Conservation (phyloP, 306 rosid genomes). For the Malus orientalis region DNA sequence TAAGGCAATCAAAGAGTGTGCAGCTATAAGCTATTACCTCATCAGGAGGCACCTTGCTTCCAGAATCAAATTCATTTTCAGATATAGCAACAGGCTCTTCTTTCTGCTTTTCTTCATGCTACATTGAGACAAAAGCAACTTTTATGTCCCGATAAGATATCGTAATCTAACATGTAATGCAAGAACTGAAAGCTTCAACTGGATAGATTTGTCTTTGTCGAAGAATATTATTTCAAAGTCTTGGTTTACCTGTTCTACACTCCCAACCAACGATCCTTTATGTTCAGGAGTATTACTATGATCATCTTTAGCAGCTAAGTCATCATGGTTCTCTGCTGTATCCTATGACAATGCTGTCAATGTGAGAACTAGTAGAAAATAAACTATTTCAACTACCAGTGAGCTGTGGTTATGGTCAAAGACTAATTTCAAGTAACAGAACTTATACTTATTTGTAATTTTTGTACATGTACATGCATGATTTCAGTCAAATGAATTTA, state of each 20-base stretch:
- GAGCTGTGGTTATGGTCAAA: not conserved
- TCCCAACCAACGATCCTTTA: slow-evolving; percentile 27
- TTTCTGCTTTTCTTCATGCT: slow-evolving; percentile 40
- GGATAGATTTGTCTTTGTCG: not conserved
- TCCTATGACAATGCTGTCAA: slow-evolving; percentile 42
- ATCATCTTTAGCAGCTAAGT: slow-evolving; percentile 34
- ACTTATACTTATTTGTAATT: not conserved
- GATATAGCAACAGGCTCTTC: slow-evolving; percentile 39
- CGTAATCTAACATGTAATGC: not conserved
- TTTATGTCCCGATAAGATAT: not conserved
- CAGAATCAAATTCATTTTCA: slow-evolving; percentile 33
- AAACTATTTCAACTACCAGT: not conserved
- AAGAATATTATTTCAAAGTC: not conserved
- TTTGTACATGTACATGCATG: not conserved
- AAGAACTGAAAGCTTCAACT: slow-evolving; percentile 10
- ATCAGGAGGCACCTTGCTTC: slow-evolving; percentile 38
- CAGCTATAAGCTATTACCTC: slow-evolving; percentile 21
- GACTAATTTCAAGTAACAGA: not conserved
- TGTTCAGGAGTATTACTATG: slow-evolving; percentile 22
- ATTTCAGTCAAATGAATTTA: slow-evolving; percentile 6
- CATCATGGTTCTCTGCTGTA: slow-evolving; percentile 20
- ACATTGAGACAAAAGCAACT: slow-evolving; percentile 8
- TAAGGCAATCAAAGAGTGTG: slow-evolving; percentile 20
- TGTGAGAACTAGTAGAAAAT: slow-evolving; percentile 29
- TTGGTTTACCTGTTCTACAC: slow-evolving; percentile 47